phyloP scores from a whole-genome alignment of 2,329 filamentous ascomycete genomes.

The Sordariomycetes sp. region DNA sequence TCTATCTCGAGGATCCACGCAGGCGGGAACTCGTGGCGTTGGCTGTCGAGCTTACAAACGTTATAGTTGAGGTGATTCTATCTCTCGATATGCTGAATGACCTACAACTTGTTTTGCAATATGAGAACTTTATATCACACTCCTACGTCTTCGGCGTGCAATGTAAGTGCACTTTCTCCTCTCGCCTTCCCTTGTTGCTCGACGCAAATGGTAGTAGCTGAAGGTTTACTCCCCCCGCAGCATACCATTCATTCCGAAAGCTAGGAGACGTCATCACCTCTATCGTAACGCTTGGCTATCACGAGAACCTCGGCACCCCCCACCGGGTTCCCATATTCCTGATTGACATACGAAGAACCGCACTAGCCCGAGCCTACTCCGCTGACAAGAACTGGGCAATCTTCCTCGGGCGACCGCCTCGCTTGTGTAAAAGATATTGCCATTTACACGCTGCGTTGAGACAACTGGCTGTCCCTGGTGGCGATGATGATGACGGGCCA shows the following conservation, averaged over 20 bases:
- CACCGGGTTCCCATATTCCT: slow-evolving; percentile 19
- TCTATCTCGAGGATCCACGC: background rate
- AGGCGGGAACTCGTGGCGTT: background rate
- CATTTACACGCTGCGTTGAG: background rate
- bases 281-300: slow-evolving; percentile 30
- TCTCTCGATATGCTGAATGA: slow-evolving; percentile 21
- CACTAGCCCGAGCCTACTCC: slow-evolving; percentile 26
- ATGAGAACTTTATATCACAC: slow-evolving; percentile 28
- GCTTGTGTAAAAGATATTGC: slow-evolving; percentile 28
- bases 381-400: slow-evolving; percentile 31
- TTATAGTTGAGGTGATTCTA: background rate
- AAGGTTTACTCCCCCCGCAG: background rate
- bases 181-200: background rate
- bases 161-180: slow-evolving; percentile 13
- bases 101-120: slow-evolving; percentile 26
- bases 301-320: slow-evolving; percentile 18
- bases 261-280: slow-evolving; percentile 30
- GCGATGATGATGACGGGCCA: background rate
- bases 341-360: slow-evolving; percentile 21
- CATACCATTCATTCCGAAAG: slow-evolving; percentile 24
- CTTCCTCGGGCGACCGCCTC: slow-evolving; percentile 33
- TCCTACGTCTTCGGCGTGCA: slow-evolving; percentile 26
- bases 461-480: background rate
- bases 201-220: background rate
- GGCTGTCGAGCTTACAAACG: background rate